These are phyloP conservation scores for Cordyceps cateniannulata DNA, from an alignment of 2,329 filamentous ascomycete genomes.

Conservation along the genomic window DNA sequence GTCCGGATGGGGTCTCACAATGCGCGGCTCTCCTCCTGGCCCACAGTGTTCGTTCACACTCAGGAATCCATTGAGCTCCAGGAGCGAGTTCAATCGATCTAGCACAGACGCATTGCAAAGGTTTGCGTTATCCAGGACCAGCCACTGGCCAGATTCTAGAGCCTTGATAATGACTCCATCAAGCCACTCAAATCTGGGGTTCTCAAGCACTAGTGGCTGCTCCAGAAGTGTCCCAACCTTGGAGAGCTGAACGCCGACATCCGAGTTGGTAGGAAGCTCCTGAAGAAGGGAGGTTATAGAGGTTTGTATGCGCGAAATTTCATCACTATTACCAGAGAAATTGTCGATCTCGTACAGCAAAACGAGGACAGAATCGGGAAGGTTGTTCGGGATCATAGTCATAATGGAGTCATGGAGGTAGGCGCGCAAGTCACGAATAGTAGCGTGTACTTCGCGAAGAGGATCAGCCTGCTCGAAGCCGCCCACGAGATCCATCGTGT, in stretches of 20 bases:
- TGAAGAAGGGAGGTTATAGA: slow-evolving; percentile 34
- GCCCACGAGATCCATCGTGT: slow-evolving; percentile 94
- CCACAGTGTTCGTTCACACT: slow-evolving; percentile 92
- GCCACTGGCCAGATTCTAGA: slow-evolving; percentile 78
- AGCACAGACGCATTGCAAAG: slow-evolving; percentile 92
- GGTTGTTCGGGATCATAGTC: slow-evolving; percentile 38
- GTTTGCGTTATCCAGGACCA: slow-evolving; percentile 95
- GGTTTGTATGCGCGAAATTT: slow-evolving; percentile 31
- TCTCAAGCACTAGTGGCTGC: slow-evolving; percentile 52
- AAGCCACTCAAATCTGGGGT: slow-evolving; percentile 89
- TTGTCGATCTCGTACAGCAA: slow-evolving; percentile 45
- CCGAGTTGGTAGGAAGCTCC: slow-evolving; percentile 36
- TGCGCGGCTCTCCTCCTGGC: slow-evolving; percentile 69
- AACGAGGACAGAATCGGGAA: slow-evolving; percentile 41
- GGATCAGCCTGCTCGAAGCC: slow-evolving; percentile 94
- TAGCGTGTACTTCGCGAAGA: slow-evolving; percentile 60
- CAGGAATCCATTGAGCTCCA: slow-evolving; percentile 82
- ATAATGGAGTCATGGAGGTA: slow-evolving; percentile 48
- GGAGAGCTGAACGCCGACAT: slow-evolving; percentile 40
- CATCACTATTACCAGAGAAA: slow-evolving; percentile 30
- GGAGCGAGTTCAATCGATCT: slow-evolving; percentile 86
- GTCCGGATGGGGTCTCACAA: slow-evolving; percentile 74
- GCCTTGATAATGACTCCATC: slow-evolving; percentile 89
- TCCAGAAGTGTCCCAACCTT: slow-evolving; percentile 45
- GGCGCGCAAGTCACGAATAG: slow-evolving; percentile 40